Percentiles rank a stretch among this genome's conserved stretches.
phyloP scores from a whole-genome alignment of 1,139 yeast genomes.

The Candida pseudocylindracea region DNA sequence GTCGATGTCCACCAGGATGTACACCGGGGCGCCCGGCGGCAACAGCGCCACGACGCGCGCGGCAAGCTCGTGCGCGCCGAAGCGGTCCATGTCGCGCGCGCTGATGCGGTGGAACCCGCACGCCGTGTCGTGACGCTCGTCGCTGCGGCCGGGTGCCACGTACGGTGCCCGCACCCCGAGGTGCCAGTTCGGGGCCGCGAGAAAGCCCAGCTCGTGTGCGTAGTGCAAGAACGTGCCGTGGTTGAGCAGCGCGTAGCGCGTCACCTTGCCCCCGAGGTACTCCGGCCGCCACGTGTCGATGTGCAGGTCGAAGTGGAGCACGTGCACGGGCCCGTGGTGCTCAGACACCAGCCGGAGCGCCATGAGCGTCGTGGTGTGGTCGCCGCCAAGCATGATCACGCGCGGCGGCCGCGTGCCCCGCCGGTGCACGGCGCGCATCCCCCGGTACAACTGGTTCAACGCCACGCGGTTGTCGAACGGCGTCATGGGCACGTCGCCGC shows the following conservation, averaged over 20 bases:
- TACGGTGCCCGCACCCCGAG: slow-evolving; percentile 40
- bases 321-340: slow-evolving; percentile 38
- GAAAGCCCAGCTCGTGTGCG: slow-evolving; percentile 45
- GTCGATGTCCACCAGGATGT: slow-evolving; percentile 55
- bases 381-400: slow-evolving; percentile 54
- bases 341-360: slow-evolving; percentile 39
- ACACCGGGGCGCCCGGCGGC: slow-evolving; percentile 38
- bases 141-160: slow-evolving; percentile 24
- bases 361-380: slow-evolving; percentile 52
- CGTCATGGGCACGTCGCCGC: slow-evolving; percentile 66
- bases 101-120: slow-evolving; percentile 43
- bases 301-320: slow-evolving; percentile 64
- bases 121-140: slow-evolving; percentile 37
- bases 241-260: slow-evolving; percentile 38
- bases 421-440: slow-evolving; percentile 28
- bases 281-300: slow-evolving; percentile 66
- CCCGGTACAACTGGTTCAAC: slow-evolving; percentile 46
- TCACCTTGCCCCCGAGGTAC: slow-evolving; percentile 48
- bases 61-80: slow-evolving; percentile 32
- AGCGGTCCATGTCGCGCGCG: slow-evolving; percentile 49
- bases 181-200: slow-evolving; percentile 35
- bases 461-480: slow-evolving; percentile 61
- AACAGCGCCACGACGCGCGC: slow-evolving; percentile 23
- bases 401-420: slow-evolving; percentile 23
- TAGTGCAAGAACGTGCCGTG: slow-evolving; percentile 75